phyloP scores from a whole-genome alignment of 2,329 filamentous ascomycete genomes.

The Talaromyces sp. region DNA sequence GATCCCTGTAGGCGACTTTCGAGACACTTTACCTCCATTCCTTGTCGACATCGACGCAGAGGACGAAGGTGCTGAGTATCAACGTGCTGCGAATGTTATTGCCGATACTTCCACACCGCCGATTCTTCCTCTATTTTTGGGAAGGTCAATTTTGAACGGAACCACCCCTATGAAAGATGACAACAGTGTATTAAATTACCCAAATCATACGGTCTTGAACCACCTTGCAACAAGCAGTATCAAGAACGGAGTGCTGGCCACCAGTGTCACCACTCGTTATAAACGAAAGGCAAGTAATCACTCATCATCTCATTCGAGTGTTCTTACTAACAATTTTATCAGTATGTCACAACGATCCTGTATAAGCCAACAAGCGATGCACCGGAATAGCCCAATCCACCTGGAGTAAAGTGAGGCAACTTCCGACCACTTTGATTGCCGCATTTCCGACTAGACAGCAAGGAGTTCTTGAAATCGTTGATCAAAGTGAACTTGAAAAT shows the following conservation, averaged over 20 bases:
- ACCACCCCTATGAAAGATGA: constrained; percentile 93
- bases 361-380: constrained; percentile 72
- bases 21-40: constrained; percentile 72
- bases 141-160: constrained; percentile 90
- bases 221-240: constrained; percentile 97
- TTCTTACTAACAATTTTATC: constrained; percentile 15
- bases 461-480: not conserved
- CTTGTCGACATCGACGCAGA: constrained; percentile 76
- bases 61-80: constrained; percentile 69
- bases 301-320: not conserved
- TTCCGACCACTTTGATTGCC: not conserved
- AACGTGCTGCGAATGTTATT: constrained; percentile 67
- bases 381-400: constrained; percentile 19
- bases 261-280: constrained; percentile 95
- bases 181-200: constrained; percentile 92
- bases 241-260: constrained; percentile 90
- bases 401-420: not conserved
- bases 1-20: constrained; percentile 57
- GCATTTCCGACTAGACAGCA: not conserved
- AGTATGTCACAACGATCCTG: constrained; percentile 97
- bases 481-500: not conserved
- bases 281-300: constrained; percentile 64
- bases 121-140: constrained; percentile 79
- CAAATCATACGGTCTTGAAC: constrained; percentile 94
- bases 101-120: constrained; percentile 79